These are phyloP conservation scores for Hortiboletus flavorubellus DNA, from an alignment of 768 basidiomycete genomes.

Conservation along the genomic window DNA sequence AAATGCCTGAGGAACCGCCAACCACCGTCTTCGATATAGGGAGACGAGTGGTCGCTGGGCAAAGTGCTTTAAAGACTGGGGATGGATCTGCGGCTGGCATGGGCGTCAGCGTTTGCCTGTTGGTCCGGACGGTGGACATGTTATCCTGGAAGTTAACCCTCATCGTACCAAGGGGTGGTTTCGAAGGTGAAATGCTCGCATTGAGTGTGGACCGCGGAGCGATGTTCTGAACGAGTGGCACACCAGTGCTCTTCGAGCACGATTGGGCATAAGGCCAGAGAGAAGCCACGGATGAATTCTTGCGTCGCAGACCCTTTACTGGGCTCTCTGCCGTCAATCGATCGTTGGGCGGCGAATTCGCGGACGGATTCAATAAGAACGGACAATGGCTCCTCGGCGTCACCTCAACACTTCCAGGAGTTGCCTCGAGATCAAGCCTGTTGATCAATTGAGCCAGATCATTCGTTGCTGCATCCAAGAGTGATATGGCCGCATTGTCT, in stretches of 20 bases:
- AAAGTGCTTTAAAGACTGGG: conserved; percentile 57
- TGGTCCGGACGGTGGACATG: conserved; percentile 28
- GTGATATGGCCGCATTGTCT: conserved; percentile 54
- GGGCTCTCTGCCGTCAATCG: conserved; percentile 35
- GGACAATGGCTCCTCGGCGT: conserved; percentile 38
- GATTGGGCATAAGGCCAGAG: conserved; percentile 48
- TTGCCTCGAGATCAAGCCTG: conserved; percentile 77
- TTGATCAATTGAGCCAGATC: conserved; percentile 78
- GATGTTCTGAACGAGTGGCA: conserved; percentile 52
- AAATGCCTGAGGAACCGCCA: conserved; percentile 23
- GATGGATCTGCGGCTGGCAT: conserved; percentile 55
- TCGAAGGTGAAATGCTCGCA: conserved; percentile 37
- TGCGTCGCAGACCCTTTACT: conserved; percentile 32
- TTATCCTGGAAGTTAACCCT: conserved; percentile 27
- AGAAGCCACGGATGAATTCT: conserved; percentile 43
- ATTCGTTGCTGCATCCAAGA: conserved; percentile 77
- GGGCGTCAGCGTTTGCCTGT: conserved; percentile 56
- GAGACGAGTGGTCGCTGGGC: conserved; percentile 41
- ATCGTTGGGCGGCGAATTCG: conserved; percentile 34
- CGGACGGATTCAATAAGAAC: conserved; percentile 13
- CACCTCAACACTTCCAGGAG: conserved; percentile 54
- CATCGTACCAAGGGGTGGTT: conserved; percentile 23
- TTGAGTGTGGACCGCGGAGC: conserved; percentile 57
- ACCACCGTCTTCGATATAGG: conserved; percentile 17
- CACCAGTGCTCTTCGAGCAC: conserved; percentile 17